Evolutionary conservation across 164 flowering plant species (phyloP).

Genomic region (Litsea cubeba): DNA sequence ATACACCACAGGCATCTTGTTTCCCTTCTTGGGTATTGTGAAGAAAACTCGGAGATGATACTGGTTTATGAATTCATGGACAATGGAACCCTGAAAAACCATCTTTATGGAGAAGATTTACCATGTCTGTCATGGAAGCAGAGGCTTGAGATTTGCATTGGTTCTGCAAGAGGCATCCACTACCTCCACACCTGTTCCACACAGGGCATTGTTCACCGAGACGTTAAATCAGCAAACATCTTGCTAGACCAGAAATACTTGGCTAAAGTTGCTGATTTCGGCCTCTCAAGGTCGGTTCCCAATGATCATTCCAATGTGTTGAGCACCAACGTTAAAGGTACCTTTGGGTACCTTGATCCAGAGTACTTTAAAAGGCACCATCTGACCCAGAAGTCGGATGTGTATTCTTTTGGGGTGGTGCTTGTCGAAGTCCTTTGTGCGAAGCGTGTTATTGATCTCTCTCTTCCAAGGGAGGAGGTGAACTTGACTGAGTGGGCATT

Average conservation of each 20-base stretch:
- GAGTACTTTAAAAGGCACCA: slow-evolving; percentile 11
- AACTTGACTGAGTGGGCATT: slow-evolving; percentile 41
- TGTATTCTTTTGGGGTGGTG: slow-evolving; percentile 12
- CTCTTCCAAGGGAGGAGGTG: slow-evolving; percentile 46
- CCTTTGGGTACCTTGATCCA: slow-evolving; percentile 15
- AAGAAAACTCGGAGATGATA: slow-evolving; percentile 16
- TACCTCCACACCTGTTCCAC: slow-evolving; percentile 14
- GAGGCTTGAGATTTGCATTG: slow-evolving; percentile 15
- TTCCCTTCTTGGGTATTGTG: slow-evolving; percentile 11
- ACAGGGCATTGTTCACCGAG: slow-evolving; percentile 9
- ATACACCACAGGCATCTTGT: slow-evolving; percentile 10
- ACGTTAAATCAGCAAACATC: slow-evolving; percentile 12
- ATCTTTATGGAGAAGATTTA: slow-evolving; percentile 11
- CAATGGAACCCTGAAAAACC: slow-evolving; percentile 17
- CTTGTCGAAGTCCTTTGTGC: slow-evolving; percentile 41
- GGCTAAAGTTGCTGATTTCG: slow-evolving; percentile 14
- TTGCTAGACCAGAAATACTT: slow-evolving; percentile 4
- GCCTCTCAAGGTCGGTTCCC: slow-evolving; percentile 5
- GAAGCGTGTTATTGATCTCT: slow-evolving; percentile 36
- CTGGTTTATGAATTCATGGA: slow-evolving; percentile 23
- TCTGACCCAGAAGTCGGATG: slow-evolving; percentile 12
- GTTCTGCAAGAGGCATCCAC: slow-evolving; percentile 9
- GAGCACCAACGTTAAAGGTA: slow-evolving; percentile 8
- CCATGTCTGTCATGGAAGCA: slow-evolving; percentile 21
- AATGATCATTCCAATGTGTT: slow-evolving; percentile 9